Evolutionary conservation across 169 alveolate genomes (phyloP).

Genomic region (Babesia caballi): DNA sequence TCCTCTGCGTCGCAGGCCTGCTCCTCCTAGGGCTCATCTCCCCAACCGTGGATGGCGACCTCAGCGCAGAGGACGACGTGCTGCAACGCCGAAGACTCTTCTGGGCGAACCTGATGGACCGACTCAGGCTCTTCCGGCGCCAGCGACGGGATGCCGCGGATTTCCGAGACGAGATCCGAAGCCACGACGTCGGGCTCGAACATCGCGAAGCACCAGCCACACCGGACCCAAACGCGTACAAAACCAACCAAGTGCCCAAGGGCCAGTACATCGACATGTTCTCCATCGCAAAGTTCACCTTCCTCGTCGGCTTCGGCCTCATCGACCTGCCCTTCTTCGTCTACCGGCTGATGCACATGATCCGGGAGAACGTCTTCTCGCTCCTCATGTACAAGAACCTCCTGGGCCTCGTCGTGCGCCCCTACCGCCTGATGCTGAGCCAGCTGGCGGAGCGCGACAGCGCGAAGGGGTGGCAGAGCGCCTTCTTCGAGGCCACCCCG

Average conservation of each 20-base stretch:
- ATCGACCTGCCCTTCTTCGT: constrained; percentile 58
- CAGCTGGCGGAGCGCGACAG: constrained; percentile 68
- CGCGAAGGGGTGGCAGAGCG: constrained; percentile 65
- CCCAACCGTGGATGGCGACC: constrained; percentile 62
- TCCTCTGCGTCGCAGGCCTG: constrained; percentile 2
- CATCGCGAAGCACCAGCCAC: neutral
- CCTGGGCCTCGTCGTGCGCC: constrained; percentile 42
- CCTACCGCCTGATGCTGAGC: constrained; percentile 55
- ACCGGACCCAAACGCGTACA: neutral
- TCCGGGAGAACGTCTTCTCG: constrained; percentile 39
- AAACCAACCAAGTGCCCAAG: constrained; percentile 13
- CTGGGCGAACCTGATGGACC: constrained; percentile 1
- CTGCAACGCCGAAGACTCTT: neutral
- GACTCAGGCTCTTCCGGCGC: neutral
- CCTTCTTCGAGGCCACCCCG: constrained; percentile 37
- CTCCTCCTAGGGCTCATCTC: constrained; percentile 47
- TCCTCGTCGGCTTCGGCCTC: constrained; percentile 52
- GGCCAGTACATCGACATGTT: constrained; percentile 55
- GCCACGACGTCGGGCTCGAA: neutral
- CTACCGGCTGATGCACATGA: constrained; percentile 29
- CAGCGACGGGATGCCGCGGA: neutral
- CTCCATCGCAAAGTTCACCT: constrained; percentile 63
- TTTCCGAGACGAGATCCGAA: neutral
- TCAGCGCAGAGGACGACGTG: neutral
- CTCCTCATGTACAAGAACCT: constrained; percentile 55